These are phyloP conservation scores for Trichosanthes truncata DNA, from an alignment of 306 rosid genomes.

Conservation along the genomic window DNA sequence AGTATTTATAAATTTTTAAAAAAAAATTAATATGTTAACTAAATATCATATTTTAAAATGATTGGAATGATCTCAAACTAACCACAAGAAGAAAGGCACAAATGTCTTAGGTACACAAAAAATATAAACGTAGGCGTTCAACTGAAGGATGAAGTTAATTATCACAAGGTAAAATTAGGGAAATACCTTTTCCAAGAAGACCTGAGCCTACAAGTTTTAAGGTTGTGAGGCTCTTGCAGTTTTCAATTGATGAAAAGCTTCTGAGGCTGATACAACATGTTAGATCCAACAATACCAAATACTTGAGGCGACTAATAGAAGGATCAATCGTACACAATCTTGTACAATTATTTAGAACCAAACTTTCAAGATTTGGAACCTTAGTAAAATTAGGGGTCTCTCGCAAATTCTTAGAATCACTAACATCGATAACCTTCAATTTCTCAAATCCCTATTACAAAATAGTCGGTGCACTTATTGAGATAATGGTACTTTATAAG, in stretches of 20 bases:
- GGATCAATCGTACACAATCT: neutral
- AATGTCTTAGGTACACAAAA: too few relatives aligned
- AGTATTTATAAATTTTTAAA: too few relatives aligned
- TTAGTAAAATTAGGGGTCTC: slow-evolving; percentile 8
- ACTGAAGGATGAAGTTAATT: neutral
- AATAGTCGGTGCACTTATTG: neutral
- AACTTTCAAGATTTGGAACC: slow-evolving; percentile 17
- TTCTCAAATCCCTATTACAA: neutral
- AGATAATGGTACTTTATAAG: neutral
- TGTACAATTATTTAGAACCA: slow-evolving; percentile 8
- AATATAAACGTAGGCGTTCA: too few relatives aligned
- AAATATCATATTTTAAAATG: too few relatives aligned
- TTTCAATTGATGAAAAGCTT: neutral
- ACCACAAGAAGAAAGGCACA: too few relatives aligned
- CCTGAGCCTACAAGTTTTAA: neutral
- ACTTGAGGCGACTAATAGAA: neutral
- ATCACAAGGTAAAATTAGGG: neutral
- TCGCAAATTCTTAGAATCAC: slow-evolving; percentile 1
- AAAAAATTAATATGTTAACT: too few relatives aligned
- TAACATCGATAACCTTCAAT: slow-evolving; percentile 4
- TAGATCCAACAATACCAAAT: slow-evolving; percentile 1
- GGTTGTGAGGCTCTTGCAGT: neutral
- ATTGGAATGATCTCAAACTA: too few relatives aligned
- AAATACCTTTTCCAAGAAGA: neutral
- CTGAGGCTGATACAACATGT: neutral